Evolutionary conservation across 306 rosid genomes (phyloP), one percentile per base, ranked within the genome.

Genomic region (Macrotyloma uniflorum): DNA sequence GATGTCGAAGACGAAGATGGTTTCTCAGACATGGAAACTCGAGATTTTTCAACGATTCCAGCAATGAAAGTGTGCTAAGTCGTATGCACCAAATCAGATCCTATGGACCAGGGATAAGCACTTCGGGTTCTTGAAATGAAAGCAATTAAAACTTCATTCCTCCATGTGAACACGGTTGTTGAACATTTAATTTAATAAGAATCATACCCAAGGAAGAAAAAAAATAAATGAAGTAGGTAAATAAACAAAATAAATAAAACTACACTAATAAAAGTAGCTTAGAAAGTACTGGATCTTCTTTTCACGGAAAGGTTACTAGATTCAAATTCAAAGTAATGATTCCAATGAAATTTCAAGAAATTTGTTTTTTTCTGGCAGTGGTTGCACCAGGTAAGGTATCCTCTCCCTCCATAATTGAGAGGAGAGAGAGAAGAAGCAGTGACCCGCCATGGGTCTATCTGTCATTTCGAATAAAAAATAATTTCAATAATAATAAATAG

Each of bases 11-110:
- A 8, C 5, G 70, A 30, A 8, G 89, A 78, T 1, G 89, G 88
- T 76, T 82, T 85, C 77, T 88, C 92, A 53, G 71, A 88, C 97
- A 93, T 93, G 77, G 80, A 80, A 75, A 75, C 61, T 59, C 18
- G 12, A 42, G 74, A 58, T 12, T 26, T 23, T 59, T 63, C 73
- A 75, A 43, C 1, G 3, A n/a, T 71, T 65, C 69, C 11, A 64
- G 57, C 46, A 28, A 20, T 51, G 57, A 33, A 76, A 10, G 49
- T 58, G 36, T 9, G 14, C 28, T 16, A 35, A 6, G 4, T 9
- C 6, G 43, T 15, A 9, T 51, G 64, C 20, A 64, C 73, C 62
- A 51, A 86, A 81, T 83, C 70, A 76, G 87, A 78, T 66, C 58
- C 78, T 45, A 38, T 53, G 72, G 78, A 67, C 81, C 83, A 58